phyloP scores from a whole-genome alignment of 306 rosid genomes.

The Acacia melanoxylon region DNA sequence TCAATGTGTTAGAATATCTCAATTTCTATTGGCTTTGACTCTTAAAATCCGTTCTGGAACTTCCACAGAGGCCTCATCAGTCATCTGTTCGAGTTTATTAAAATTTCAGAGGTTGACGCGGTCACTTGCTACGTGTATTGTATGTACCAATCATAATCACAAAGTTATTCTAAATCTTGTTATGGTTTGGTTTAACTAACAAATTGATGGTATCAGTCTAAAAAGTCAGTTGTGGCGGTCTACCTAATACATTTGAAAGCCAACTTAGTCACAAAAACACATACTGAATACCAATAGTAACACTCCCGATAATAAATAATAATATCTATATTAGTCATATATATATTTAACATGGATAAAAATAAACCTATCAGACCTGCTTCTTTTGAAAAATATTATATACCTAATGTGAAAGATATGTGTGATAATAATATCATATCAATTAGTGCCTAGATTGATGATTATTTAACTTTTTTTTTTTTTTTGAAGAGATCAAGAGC shows the following conservation, averaged over 20 bases:
- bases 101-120: conserved; percentile 15
- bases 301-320: neutral
- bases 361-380: conserved; percentile 47
- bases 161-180: conserved; percentile 8
- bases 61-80: neutral
- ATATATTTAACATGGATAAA: neutral
- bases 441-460: conserved; percentile 46
- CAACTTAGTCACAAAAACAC: conserved; percentile 9
- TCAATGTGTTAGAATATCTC: neutral
- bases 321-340: neutral
- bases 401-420: conserved; percentile 14
- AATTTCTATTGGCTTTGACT: neutral
- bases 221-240: conserved; percentile 44
- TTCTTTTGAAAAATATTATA: conserved; percentile 27
- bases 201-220: conserved; percentile 1
- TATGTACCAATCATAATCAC: neutral
- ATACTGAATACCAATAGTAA: neutral
- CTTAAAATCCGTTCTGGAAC: neutral
- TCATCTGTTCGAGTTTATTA: neutral
- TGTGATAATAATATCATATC: neutral
- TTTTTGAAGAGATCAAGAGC: conserved; percentile 20
- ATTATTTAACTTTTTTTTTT: neutral
- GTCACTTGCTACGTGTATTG: neutral
- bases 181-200: conserved; percentile 33
- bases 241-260: conserved; percentile 49